A percentile compares a stretch with the other conserved stretches of the same genome.
phyloP scores from a whole-genome alignment of 148 eudicot species.

The Polygonum maritimum region DNA sequence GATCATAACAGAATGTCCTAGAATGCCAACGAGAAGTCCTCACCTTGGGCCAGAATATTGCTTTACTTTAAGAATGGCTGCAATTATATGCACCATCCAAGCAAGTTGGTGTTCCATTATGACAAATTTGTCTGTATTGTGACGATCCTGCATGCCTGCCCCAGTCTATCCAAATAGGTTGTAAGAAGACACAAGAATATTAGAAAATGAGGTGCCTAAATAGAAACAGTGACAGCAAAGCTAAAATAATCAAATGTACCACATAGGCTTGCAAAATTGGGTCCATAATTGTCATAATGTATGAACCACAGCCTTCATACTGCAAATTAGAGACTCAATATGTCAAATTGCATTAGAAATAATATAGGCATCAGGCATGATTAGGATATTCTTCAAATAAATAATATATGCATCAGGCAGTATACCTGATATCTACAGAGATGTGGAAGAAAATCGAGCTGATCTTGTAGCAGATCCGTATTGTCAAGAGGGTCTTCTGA shows the following conservation, averaged over 20 bases:
- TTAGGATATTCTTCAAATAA: neutral
- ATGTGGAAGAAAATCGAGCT: constrained; percentile 71
- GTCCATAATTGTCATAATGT: constrained; percentile 54
- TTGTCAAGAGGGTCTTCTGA: constrained; percentile 84
- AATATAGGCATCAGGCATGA: neutral
- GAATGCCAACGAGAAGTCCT: neutral
- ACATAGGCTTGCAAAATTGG: constrained; percentile 66
- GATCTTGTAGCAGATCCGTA: constrained; percentile 87
- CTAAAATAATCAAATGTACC: constrained; percentile 28
- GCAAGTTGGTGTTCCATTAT: constrained; percentile 75
- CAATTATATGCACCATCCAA: constrained; percentile 89
- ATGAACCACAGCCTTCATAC: constrained; percentile 70
- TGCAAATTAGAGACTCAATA: constrained; percentile 18
- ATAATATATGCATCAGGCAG: neutral
- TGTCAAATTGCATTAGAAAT: neutral
- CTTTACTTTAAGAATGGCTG: constrained; percentile 54
- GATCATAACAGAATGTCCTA: neutral
- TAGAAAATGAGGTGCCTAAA: neutral
- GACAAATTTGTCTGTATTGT: constrained; percentile 37
- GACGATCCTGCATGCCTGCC: constrained; percentile 40
- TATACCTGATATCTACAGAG: constrained; percentile 87
- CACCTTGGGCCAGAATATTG: constrained; percentile 50
- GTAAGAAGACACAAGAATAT: neutral
- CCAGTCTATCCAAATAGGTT: constrained; percentile 35
- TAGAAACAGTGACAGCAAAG: neutral